Conservation (phyloP, 257 asterid species). For the Ilex asprella region DNA sequence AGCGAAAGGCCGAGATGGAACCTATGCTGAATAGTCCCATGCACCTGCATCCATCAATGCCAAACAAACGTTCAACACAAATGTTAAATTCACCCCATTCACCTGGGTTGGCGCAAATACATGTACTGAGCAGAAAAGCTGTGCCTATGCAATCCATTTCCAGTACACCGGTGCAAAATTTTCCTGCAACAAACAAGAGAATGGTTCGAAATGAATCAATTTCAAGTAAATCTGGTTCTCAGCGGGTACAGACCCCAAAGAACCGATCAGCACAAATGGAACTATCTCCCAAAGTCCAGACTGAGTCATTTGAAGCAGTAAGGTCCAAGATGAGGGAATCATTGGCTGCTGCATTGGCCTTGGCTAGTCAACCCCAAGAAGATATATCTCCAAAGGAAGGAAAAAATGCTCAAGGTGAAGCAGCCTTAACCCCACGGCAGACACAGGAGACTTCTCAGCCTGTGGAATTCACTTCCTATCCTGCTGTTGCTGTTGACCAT, state of each 20-base stretch:
- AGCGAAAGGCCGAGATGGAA: slow-evolving; percentile 74
- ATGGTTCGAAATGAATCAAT: slow-evolving; percentile 51
- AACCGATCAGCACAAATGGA: slow-evolving; percentile 43
- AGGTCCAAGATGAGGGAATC: slow-evolving; percentile 96
- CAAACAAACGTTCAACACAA: slow-evolving; percentile 50
- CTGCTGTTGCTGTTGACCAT: slow-evolving; percentile 19
- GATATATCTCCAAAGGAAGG: slow-evolving; percentile 22
- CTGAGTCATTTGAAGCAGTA: slow-evolving; percentile 58
- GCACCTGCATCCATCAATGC: slow-evolving; percentile 33
- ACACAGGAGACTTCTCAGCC: slow-evolving; percentile 24
- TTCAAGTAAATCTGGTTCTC: slow-evolving; percentile 48
- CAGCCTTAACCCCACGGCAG: slow-evolving; percentile 12
- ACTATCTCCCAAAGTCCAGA: slow-evolving; percentile 42
- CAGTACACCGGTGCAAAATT: slow-evolving; percentile 30
- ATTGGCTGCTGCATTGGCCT: slow-evolving; percentile 63
- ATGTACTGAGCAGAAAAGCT: slow-evolving; percentile 28
- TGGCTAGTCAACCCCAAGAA: slow-evolving; percentile 42
- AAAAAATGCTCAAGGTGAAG: slow-evolving; percentile 19
- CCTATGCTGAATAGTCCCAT: slow-evolving; percentile 18
- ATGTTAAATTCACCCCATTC: slow-evolving; percentile 23
- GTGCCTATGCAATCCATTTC: slow-evolving; percentile 35
- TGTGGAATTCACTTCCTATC: slow-evolving; percentile 20
- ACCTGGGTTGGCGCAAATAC: slow-evolving; percentile 27
- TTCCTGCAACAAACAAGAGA: slow-evolving; percentile 35
- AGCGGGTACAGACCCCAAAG: slow-evolving; percentile 57